These are phyloP conservation scores for Lentinula detonsa DNA, from an alignment of 768 basidiomycete genomes.

Conservation along the genomic window DNA sequence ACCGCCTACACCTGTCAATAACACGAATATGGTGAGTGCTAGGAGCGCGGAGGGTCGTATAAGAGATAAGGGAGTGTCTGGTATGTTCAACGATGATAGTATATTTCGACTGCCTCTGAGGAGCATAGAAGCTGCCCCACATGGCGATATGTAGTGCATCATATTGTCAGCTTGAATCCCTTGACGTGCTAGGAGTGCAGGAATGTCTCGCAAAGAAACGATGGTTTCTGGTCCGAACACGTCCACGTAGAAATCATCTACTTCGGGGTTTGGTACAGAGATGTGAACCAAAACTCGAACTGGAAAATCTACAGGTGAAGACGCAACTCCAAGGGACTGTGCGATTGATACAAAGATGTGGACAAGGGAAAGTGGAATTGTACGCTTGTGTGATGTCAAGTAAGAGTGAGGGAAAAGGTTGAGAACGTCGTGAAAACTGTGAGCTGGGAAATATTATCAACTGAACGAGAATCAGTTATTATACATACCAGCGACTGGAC, in stretches of 20 bases:
- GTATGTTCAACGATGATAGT: conserved; percentile 12
- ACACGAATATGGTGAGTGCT: conserved; percentile 28
- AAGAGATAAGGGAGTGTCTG: neutral
- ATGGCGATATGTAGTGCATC: conserved; percentile 19
- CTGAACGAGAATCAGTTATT: neutral
- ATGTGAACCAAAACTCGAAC: conserved; percentile 49
- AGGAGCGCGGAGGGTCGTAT: conserved; percentile 26
- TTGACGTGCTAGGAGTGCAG: conserved; percentile 19
- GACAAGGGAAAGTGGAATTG: conserved; percentile 56
- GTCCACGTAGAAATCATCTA: conserved; percentile 39
- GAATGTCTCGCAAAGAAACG: conserved; percentile 27
- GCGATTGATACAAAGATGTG: conserved; percentile 53
- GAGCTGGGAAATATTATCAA: conserved; percentile 16
- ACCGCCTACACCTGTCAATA: conserved; percentile 29
- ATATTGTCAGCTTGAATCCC: conserved; percentile 17
- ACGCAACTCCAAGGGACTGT: conserved; percentile 42
- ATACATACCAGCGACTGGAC: conserved; percentile 32
- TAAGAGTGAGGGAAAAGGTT: conserved; percentile 59
- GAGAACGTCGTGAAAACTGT: conserved; percentile 34
- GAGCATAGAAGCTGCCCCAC: conserved; percentile 29
- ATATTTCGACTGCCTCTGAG: conserved; percentile 19
- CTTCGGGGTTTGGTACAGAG: conserved; percentile 23
- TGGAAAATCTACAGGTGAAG: conserved; percentile 53
- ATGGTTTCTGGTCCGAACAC: conserved; percentile 33
- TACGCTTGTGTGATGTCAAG: conserved; percentile 39